These are phyloP conservation scores for Xylaria sp. DNA, from an alignment of 2,329 filamentous ascomycete species.

Conservation along the genomic window DNA sequence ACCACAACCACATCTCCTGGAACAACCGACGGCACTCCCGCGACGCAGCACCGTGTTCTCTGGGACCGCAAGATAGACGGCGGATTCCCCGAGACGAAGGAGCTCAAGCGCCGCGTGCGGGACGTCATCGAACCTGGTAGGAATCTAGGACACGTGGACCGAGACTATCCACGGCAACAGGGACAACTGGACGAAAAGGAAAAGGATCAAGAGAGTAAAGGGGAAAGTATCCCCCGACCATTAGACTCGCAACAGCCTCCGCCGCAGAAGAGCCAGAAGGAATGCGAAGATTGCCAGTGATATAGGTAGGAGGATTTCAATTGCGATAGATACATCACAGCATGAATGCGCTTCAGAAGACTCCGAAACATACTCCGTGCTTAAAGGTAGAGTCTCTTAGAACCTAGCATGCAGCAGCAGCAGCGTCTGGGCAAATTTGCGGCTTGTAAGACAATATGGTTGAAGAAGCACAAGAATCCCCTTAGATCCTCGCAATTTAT, in stretches of 20 bases:
- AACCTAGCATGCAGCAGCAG: too few relatives aligned
- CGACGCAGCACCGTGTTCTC: constrained; percentile 57
- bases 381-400: too few relatives aligned
- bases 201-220: constrained; percentile 11
- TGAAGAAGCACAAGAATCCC: too few relatives aligned
- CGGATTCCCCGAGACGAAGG: constrained; percentile 93
- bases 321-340: neutral
- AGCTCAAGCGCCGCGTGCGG: constrained; percentile 82
- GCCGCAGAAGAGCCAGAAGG: constrained; percentile 18
- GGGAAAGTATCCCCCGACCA: constrained; percentile 3
- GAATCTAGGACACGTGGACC: constrained; percentile 82
- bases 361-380: neutral
- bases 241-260: neutral
- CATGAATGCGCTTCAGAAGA: neutral
- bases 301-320: neutral
- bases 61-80: constrained; percentile 90
- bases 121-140: constrained; percentile 80
- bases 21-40: constrained; percentile 43
- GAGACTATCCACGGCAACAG: constrained; percentile 46
- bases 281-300: constrained; percentile 47
- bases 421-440: too few relatives aligned
- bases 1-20: constrained; percentile 31
- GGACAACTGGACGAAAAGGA: constrained; percentile 4
- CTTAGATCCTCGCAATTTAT: too few relatives aligned
- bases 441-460: too few relatives aligned